phyloP scores from a whole-genome alignment of 495 filamentous ascomycete species.

The Tuber melanosporum region DNA sequence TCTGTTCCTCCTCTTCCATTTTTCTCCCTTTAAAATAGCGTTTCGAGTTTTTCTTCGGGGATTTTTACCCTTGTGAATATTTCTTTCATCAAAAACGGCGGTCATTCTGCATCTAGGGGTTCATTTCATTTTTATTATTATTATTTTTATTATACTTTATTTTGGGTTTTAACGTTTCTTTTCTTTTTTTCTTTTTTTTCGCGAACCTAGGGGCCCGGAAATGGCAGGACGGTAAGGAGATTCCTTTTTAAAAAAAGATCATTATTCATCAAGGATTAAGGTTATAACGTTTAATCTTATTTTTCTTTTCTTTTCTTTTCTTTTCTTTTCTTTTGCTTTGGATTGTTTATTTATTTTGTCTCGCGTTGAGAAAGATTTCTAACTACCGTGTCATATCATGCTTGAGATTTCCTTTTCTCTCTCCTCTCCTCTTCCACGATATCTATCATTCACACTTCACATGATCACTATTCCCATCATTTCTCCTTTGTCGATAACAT shows the following conservation, averaged over 20 bases:
- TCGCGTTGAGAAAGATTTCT: not conserved
- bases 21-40: not conserved
- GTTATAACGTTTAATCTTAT: not conserved
- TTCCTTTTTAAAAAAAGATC: not conserved
- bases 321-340: not conserved
- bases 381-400: not conserved
- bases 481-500: not conserved
- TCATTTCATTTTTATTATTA: not conserved
- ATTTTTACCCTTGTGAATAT: conserved; percentile 1
- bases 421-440: not conserved
- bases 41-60: not conserved
- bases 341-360: not conserved
- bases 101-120: not conserved
- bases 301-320: not conserved
- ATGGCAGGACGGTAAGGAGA: not conserved
- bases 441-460: not conserved
- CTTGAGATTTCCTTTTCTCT: not conserved
- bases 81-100: not conserved
- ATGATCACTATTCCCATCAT: not conserved
- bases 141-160: not conserved
- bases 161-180: not conserved
- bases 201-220: not conserved
- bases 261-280: not conserved
- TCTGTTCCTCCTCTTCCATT: not conserved
- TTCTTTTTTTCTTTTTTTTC: not conserved